phyloP scores from a whole-genome alignment of 345 rosid species.

The Eutrema heterophyllum region DNA sequence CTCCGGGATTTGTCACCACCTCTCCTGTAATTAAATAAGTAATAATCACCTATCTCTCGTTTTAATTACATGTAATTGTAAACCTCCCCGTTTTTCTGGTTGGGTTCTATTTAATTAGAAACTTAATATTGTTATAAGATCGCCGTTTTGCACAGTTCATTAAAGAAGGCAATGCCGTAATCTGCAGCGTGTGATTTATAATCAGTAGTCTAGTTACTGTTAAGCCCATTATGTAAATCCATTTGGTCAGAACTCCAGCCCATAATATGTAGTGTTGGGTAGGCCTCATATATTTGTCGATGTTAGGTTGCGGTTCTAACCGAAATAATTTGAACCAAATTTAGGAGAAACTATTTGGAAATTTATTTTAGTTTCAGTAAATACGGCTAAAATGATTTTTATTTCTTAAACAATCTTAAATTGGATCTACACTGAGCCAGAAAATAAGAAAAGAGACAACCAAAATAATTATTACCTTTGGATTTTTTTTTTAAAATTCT shows the following conservation, averaged over 20 bases:
- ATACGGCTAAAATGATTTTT: no score
- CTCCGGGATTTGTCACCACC: constrained; percentile 23
- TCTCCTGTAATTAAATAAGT: background rate
- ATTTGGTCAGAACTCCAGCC: background rate
- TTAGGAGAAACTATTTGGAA: background rate
- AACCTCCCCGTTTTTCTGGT: background rate
- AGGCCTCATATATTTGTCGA: background rate
- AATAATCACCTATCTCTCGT: constrained; percentile 12
- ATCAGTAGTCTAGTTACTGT: background rate
- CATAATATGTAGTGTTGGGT: background rate
- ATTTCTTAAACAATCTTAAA: background rate
- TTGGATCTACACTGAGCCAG: background rate
- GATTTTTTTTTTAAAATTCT: no score
- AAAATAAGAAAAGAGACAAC: no score
- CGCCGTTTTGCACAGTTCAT: background rate
- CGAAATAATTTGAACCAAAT: background rate
- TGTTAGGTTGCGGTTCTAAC: background rate
- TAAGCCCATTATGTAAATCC: background rate
- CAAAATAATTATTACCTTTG: no score
- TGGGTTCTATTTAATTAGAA: background rate
- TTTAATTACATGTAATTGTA: background rate
- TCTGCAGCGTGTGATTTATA: background rate
- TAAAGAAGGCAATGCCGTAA: background rate
- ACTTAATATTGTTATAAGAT: background rate
- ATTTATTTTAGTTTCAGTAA: no score